Percentiles rank a stretch among this genome's conserved stretches.
Conservation (phyloP, 2,329 filamentous ascomycete genomes). For the Blumeria graminis region DNA sequence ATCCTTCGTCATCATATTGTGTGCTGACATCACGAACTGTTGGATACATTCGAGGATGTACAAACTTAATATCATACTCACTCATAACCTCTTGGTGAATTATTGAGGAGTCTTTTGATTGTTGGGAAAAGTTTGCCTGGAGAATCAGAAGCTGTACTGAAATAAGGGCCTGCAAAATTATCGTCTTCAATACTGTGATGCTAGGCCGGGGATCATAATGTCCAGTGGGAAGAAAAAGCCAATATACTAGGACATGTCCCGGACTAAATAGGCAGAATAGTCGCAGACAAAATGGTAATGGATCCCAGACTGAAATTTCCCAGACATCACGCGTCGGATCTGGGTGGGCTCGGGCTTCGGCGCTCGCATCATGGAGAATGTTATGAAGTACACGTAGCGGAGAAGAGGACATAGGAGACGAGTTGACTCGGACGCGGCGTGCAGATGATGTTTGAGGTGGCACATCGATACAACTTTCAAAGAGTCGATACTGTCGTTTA, state of each 20-base stretch:
- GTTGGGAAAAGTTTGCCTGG: slow-evolving; percentile 52
- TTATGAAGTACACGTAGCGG: slow-evolving; percentile 52
- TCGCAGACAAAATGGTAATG: slow-evolving; percentile 56
- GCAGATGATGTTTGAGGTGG: slow-evolving; percentile 62
- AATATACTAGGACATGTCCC: slow-evolving; percentile 76
- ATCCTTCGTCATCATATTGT: slow-evolving; percentile 28
- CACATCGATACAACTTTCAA: slow-evolving; percentile 62
- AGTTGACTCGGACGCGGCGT: slow-evolving; percentile 68
- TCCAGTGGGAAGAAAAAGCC: slow-evolving; percentile 60
- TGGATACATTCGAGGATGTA: slow-evolving; percentile 70
- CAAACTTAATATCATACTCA: slow-evolving; percentile 91
- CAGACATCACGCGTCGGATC: slow-evolving; percentile 70
- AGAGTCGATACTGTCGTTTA: slow-evolving; percentile 71
- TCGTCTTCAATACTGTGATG: slow-evolving; percentile 59
- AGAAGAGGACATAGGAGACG: slow-evolving; percentile 52
- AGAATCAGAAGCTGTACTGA: slow-evolving; percentile 56
- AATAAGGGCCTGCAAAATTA: slow-evolving; percentile 52
- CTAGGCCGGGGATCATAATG: slow-evolving; percentile 59
- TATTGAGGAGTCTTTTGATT: slow-evolving; percentile 60
- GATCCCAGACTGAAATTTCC: slow-evolving; percentile 88
- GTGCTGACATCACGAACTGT: slow-evolving; percentile 56
- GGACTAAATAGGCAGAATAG: slow-evolving; percentile 85
- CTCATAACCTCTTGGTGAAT: slow-evolving; percentile 82
- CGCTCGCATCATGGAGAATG: slow-evolving; percentile 41
- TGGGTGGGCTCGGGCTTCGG: slow-evolving; percentile 66